phyloP scores from a whole-genome alignment of 768 basidiomycete genomes.

The Tylopilus felleus region DNA sequence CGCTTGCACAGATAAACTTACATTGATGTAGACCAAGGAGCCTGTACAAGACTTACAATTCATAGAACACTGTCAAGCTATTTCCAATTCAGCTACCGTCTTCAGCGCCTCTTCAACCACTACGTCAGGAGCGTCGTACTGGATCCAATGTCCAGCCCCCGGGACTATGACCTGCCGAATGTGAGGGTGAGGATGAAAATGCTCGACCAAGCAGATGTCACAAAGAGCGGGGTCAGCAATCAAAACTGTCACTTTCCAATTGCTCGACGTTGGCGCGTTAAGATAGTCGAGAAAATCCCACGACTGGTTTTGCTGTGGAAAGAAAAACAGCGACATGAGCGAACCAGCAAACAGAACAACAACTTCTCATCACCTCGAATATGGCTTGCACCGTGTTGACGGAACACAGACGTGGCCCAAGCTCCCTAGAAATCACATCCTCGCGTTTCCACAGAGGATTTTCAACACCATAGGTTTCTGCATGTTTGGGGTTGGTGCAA shows the following conservation, averaged over 20 bases:
- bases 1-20: no score
- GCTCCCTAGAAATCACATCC: slow-evolving; percentile 4
- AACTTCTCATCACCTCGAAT: background rate
- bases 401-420: slow-evolving; percentile 14
- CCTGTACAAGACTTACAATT: background rate
- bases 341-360: background rate
- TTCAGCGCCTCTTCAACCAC: slow-evolving; percentile 20
- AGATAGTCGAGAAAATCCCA: slow-evolving; percentile 19
- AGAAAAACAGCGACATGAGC: background rate
- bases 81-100: slow-evolving; percentile 9
- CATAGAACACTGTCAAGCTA: background rate
- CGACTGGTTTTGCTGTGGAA: slow-evolving; percentile 11
- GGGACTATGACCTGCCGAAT: slow-evolving; percentile 12
- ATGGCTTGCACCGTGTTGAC: background rate
- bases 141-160: slow-evolving; percentile 24
- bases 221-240: slow-evolving; percentile 17
- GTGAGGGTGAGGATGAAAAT: slow-evolving; percentile 14
- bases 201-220: background rate
- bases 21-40: no score
- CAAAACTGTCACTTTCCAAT: slow-evolving; percentile 17
- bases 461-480: background rate
- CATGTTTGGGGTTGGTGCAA: background rate
- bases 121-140: slow-evolving; percentile 20
- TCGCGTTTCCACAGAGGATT: slow-evolving; percentile 14
- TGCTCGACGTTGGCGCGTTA: background rate